These are phyloP conservation scores for Kokia cookei DNA, from an alignment of 441 rosid species.

Conservation along the genomic window DNA sequence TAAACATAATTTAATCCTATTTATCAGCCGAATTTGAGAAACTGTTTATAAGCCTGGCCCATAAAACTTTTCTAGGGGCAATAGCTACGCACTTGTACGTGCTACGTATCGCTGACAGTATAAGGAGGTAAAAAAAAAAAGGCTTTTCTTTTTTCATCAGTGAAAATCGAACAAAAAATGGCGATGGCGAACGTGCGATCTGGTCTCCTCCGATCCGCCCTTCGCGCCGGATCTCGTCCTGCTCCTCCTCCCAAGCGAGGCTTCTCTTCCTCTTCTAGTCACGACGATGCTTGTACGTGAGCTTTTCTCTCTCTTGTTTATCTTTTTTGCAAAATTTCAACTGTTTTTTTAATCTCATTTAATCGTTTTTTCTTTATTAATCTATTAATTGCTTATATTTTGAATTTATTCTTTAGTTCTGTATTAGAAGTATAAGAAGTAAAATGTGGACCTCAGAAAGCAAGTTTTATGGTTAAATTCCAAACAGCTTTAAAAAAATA, in stretches of 20 bases:
- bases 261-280: constrained; percentile 64
- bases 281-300: constrained; percentile 60
- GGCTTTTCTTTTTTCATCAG: neutral
- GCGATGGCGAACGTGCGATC: constrained; percentile 74
- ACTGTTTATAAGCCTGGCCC: neutral
- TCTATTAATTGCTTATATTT: neutral
- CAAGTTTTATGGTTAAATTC: neutral
- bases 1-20: neutral
- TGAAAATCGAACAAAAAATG: constrained; percentile 24
- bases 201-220: constrained; percentile 51
- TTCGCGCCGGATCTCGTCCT: constrained; percentile 46
- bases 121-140: neutral
- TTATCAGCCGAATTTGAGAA: neutral
- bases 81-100: neutral
- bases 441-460: neutral
- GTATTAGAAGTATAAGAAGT: neutral
- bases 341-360: neutral
- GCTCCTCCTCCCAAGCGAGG: constrained; percentile 54
- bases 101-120: neutral
- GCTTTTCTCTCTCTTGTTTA: neutral
- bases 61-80: neutral
- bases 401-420: neutral
- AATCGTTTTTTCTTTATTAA: constrained; percentile 2
- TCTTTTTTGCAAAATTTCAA: neutral
- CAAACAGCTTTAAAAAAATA: neutral